Evolutionary conservation across 495 filamentous ascomycete species (phyloP), one percentile per base, ranked within the genome.

Genomic region (Xylaria telfairii): DNA sequence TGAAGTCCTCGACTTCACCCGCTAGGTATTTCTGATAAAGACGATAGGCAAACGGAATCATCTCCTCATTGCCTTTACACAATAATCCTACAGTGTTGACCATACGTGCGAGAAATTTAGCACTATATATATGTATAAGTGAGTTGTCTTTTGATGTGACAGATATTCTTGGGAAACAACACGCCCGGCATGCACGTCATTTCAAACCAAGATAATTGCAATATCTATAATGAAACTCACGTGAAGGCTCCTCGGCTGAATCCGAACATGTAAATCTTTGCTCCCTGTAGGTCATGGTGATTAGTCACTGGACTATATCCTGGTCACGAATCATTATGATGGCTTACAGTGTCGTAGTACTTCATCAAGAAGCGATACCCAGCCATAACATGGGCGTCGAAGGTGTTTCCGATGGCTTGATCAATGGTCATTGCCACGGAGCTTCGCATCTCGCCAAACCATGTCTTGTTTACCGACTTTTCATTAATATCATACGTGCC

Each of bases 221-320:
- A 44, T 21, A 53, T 41, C 28, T 3, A 2, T 15, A 39, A 28
- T 49, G 17, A 30, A 46, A 51, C 68, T 70, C 59, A 70, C 68
- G 84, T 86, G 72, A 83, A 86, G 15, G 84, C 84, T 21, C 84
- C 84, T 37, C 84, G 81, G 2, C 80, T 82, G 68, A 86, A 86
- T 39, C 84, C 84, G 65, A 87, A 85, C 71, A 87, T 80, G 70
- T 85, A 85, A 59, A 87, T 84, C 44, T 76, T 75, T 39, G 83
- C 77, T 6, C 79, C 83, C 30, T 75, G 63, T 9, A 28, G 24
- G 4, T 66, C 39, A 15, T 61, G 13, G 6, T 49, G 21, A 59
- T 77, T 24, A 77, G 71, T 54, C 28, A 42, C 12, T 59, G n/a
- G 15, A 9, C 21, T 0, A 41, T 32, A 34, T 0, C 44, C 21